A percentile compares a stretch with the other conserved stretches of the same genome.
phyloP scores from a whole-genome alignment of 2,329 filamentous ascomycete species.

The Xylaria hypoxylon region DNA sequence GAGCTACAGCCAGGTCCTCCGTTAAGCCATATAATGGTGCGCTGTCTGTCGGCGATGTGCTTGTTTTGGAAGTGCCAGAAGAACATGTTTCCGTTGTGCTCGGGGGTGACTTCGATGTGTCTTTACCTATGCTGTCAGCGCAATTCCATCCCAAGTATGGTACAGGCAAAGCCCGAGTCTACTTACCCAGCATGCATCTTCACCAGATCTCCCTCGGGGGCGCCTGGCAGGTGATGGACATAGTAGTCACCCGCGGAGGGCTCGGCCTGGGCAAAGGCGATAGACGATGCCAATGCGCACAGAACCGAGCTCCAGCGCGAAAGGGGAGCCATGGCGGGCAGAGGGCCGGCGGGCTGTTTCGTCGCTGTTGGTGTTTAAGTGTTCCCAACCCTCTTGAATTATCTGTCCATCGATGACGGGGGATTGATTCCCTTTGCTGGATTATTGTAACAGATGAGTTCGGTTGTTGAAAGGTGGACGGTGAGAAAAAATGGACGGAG shows the following conservation, averaged over 20 bases:
- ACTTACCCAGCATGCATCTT: conserved; percentile 99
- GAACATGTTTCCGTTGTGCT: conserved; percentile 92
- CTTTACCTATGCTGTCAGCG: conserved; percentile 59
- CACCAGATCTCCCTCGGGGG: conserved; percentile 79
- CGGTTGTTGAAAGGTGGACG: neutral
- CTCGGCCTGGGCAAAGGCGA: conserved; percentile 54
- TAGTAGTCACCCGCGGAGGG: conserved; percentile 85
- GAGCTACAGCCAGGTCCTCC: conserved; percentile 97
- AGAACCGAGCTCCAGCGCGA: conserved; percentile 49
- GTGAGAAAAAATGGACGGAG: conserved; percentile 4
- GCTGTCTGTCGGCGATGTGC: conserved; percentile 90
- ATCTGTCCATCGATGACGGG: conserved; percentile 31
- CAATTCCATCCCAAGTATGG: neutral
- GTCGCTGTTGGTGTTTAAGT: conserved; percentile 18
- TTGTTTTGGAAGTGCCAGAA: conserved; percentile 98
- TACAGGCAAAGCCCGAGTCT: neutral
- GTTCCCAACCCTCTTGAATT: conserved; percentile 16
- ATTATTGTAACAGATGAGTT: neutral
- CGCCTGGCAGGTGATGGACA: conserved; percentile 85
- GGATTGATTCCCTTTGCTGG: neutral
- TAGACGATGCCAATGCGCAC: conserved; percentile 59
- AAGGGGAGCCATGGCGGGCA: conserved; percentile 47
- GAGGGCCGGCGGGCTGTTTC: conserved; percentile 19
- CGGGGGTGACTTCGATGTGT: conserved; percentile 88
- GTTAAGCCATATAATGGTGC: conserved; percentile 96